phyloP scores from a whole-genome alignment of 139 green algal genomes.

The Chlamydomonas incerta region DNA sequence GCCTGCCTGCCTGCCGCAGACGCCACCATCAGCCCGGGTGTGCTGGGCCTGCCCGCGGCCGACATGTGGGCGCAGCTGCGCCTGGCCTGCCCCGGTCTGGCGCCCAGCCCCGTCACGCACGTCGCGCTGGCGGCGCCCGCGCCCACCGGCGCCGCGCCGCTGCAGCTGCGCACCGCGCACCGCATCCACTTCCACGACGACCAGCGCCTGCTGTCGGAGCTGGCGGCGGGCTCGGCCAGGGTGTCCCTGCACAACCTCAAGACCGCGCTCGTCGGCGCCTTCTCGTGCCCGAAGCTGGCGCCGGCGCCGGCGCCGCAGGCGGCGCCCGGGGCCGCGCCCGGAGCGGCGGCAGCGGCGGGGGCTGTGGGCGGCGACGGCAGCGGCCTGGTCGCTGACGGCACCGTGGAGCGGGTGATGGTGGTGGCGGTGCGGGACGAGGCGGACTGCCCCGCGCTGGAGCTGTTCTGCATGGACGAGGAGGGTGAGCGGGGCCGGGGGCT shows the following conservation, averaged over 20 bases:
- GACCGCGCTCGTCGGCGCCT: constrained; percentile 27
- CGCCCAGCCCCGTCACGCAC: background rate
- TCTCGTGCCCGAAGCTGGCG: constrained; percentile 21
- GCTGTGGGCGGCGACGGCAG: background rate
- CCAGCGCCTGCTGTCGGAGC: constrained; percentile 9
- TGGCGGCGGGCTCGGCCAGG: background rate
- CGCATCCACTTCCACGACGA: constrained; percentile 34
- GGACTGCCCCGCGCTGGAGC: constrained; percentile 18
- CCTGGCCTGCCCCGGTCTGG: constrained; percentile 19
- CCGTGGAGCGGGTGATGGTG: constrained; percentile 38
- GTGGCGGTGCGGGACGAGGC: constrained; percentile 10
- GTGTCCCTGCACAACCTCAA: constrained; percentile 25
- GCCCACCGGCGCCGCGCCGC: background rate
- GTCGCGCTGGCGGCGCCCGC: background rate
- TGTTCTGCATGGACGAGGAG: constrained; percentile 35
- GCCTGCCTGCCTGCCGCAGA: background rate
- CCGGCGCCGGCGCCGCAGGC: background rate
- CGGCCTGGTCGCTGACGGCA: constrained; percentile 3
- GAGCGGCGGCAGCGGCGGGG: background rate
- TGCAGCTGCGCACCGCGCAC: background rate
- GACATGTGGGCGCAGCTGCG: constrained; percentile 28
- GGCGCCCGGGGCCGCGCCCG: background rate
- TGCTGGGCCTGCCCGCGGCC: constrained; percentile 15
- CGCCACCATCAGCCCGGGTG: background rate
- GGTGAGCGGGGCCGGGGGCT: background rate